A percentile compares a stretch with the other conserved stretches of the same genome.
Conservation (phyloP, 2,329 filamentous ascomycete species). For the Fusarium sp. region DNA sequence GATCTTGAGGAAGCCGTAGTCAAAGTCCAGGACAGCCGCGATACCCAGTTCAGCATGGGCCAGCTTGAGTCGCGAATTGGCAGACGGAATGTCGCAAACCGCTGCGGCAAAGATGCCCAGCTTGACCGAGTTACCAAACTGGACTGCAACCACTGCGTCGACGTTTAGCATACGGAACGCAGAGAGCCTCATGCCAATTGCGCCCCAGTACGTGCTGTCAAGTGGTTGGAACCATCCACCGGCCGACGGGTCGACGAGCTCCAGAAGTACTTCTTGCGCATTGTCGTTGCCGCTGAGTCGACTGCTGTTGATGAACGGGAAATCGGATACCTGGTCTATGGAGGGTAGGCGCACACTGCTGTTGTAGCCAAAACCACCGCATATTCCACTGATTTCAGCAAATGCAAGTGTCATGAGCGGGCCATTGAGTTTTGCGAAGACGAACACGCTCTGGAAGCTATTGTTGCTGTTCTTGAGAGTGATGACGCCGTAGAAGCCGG, state of each 20-base stretch:
- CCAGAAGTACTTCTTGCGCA: not conserved
- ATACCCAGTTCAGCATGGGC: constrained; percentile 54
- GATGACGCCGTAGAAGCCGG: constrained; percentile 52
- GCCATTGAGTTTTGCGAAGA: constrained; percentile 53
- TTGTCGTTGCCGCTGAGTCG: not conserved
- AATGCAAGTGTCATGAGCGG: constrained; percentile 53
- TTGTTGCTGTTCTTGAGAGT: constrained; percentile 12
- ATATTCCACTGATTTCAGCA: constrained; percentile 50
- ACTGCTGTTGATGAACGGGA: constrained; percentile 31
- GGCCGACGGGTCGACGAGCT: not conserved
- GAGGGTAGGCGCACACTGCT: constrained; percentile 47
- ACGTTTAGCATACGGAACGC: constrained; percentile 54
- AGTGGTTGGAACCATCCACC: constrained; percentile 48
- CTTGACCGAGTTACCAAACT: constrained; percentile 46
- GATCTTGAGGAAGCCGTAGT: constrained; percentile 49
- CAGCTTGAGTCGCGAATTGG: constrained; percentile 36
- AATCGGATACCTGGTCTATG: constrained; percentile 18
- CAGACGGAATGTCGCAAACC: constrained; percentile 44
- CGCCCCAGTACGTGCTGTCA: constrained; percentile 51
- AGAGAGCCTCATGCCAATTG: constrained; percentile 51
- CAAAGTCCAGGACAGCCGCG: constrained; percentile 48
- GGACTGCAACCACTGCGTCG: constrained; percentile 50
- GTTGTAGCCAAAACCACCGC: constrained; percentile 56
- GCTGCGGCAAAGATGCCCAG: constrained; percentile 51
- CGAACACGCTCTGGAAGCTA: constrained; percentile 49